Percentiles rank a stretch among this genome's conserved stretches.
Conservation (phyloP, 768 basidiomycete genomes). For the Sporobolomyces phaffii region DNA sequence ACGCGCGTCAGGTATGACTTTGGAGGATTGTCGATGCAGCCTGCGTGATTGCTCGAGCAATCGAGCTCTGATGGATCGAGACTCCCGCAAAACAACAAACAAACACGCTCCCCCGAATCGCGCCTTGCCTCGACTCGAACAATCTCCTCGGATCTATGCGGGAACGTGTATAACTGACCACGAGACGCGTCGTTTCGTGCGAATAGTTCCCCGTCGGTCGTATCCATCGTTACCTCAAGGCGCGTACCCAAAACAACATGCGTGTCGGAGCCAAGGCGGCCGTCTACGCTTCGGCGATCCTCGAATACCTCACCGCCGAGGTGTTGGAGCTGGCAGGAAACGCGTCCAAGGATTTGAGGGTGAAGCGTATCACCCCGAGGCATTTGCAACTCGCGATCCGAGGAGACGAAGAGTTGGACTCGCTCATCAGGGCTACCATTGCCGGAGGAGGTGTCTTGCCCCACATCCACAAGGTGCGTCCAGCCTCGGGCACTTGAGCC, state of each 20-base stretch:
- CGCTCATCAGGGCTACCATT: conserved; percentile 86
- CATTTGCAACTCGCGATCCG: conserved; percentile 93
- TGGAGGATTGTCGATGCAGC: too few relatives aligned
- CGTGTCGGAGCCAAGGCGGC: conserved; percentile 97
- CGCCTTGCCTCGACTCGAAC: too few relatives aligned
- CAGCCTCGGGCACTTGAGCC: too few relatives aligned
- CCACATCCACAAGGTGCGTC: conserved; percentile 40
- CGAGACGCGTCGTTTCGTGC: background rate
- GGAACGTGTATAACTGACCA: background rate
- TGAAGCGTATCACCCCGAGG: conserved; percentile 93
- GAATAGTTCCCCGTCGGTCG: conserved; percentile 87
- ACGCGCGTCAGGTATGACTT: too few relatives aligned
- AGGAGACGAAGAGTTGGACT: conserved; percentile 95
- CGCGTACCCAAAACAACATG: conserved; percentile 84
- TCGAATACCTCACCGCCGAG: conserved; percentile 94
- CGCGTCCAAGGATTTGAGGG: conserved; percentile 92
- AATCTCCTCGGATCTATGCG: too few relatives aligned
- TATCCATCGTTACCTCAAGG: conserved; percentile 93
- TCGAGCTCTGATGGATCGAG: too few relatives aligned
- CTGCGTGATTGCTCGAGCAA: too few relatives aligned
- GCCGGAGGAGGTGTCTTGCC: conserved; percentile 54
- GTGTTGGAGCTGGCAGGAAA: conserved; percentile 94
- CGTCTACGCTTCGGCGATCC: conserved; percentile 89
- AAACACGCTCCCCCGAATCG: conserved; percentile 8
- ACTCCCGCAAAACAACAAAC: background rate